These are phyloP conservation scores for Vicia sativa DNA, from an alignment of 306 rosid species.

Conservation along the genomic window DNA sequence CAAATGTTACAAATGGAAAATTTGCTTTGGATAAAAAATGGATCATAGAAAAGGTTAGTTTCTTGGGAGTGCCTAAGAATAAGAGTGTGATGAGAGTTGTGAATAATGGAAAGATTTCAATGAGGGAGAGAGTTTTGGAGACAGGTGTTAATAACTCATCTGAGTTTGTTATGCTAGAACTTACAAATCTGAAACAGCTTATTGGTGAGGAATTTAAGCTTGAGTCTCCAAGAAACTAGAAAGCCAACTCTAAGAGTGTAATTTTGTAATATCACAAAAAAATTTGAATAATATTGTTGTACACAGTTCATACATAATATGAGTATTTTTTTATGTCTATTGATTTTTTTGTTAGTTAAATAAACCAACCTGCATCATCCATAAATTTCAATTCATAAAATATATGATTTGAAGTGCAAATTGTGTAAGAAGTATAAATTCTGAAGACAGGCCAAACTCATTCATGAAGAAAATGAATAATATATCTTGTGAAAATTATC, in stretches of 20 bases:
- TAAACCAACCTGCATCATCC: too few species aligned
- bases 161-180: slow-evolving; percentile 46
- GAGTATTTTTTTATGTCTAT: too few species aligned
- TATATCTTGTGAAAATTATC: slow-evolving; percentile 19
- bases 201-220: slow-evolving; percentile 69
- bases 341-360: too few species aligned
- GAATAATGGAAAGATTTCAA: slow-evolving; percentile 39
- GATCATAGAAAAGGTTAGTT: slow-evolving; percentile 61
- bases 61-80: slow-evolving; percentile 61
- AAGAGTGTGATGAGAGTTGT: slow-evolving; percentile 35
- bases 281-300: too few species aligned
- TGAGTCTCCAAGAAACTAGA: slow-evolving; percentile 37
- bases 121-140: slow-evolving; percentile 31
- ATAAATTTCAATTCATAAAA: too few species aligned
- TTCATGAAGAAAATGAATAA: too few species aligned
- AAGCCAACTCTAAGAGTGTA: slow-evolving; percentile 1
- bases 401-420: too few species aligned
- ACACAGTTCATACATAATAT: too few species aligned
- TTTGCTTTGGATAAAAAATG: slow-evolving; percentile 63
- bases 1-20: slow-evolving; percentile 60
- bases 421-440: too few species aligned
- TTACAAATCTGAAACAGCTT: slow-evolving; percentile 52
- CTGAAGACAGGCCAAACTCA: too few species aligned
- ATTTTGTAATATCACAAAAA: neutral
- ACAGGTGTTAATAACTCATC: slow-evolving; percentile 38